These are phyloP conservation scores for Suzukiozyma palmioleophila DNA, from an alignment of 1,139 yeast genomes.

Conservation along the genomic window DNA sequence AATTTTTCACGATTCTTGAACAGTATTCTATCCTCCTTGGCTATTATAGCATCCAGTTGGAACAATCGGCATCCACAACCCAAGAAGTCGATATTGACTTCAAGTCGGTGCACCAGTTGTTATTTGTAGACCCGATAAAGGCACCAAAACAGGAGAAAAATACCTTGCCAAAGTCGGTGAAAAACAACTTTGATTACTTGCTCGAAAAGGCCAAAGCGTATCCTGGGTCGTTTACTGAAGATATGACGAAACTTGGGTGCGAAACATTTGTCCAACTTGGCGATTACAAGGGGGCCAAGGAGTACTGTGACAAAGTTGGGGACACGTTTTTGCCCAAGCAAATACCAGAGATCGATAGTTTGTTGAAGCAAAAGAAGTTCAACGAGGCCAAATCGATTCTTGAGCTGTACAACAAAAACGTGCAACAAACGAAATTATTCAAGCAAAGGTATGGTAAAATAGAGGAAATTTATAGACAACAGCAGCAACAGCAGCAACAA, in stretches of 20 bases:
- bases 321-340: slow-evolving; percentile 43
- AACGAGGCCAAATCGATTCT: slow-evolving; percentile 39
- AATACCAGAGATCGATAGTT: slow-evolving; percentile 40
- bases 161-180: slow-evolving; percentile 19
- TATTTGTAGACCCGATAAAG: slow-evolving; percentile 24
- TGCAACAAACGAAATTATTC: slow-evolving; percentile 38
- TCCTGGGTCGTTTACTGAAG: slow-evolving; percentile 18
- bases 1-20: slow-evolving; percentile 36
- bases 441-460: slow-evolving; percentile 24
- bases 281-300: slow-evolving; percentile 22
- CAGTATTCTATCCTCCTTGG: slow-evolving; percentile 37
- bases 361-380: slow-evolving; percentile 35
- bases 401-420: slow-evolving; percentile 26
- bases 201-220: slow-evolving; percentile 16
- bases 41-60: slow-evolving; percentile 26
- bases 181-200: slow-evolving; percentile 33
- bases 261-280: slow-evolving; percentile 37
- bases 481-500: slow-evolving; percentile 41
- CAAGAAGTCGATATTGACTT: slow-evolving; percentile 23
- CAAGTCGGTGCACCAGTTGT: slow-evolving; percentile 17
- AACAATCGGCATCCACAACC: slow-evolving; percentile 6
- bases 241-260: slow-evolving; percentile 42
- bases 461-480: slow-evolving; percentile 14
- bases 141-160: slow-evolving; percentile 30
- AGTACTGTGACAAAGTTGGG: slow-evolving; percentile 30